Evolutionary conservation across 108 stramenopile species (phyloP).

Genomic region (Skeletonema menzelii): DNA sequence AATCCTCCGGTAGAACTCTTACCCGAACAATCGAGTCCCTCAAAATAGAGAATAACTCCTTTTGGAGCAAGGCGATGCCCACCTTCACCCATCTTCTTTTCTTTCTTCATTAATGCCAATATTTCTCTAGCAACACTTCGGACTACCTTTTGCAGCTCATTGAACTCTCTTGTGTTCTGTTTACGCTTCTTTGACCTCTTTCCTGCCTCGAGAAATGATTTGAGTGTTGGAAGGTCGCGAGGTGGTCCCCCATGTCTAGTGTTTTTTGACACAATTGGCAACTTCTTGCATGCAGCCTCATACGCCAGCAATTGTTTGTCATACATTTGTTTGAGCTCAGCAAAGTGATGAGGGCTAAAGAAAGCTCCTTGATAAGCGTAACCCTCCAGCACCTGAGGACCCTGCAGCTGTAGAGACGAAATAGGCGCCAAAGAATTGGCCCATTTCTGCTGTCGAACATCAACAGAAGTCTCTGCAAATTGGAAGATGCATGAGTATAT

Average conservation of each 20-base stretch:
- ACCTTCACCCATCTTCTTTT: constrained; percentile 34
- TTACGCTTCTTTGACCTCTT: constrained; percentile 47
- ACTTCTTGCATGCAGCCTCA: constrained; percentile 53
- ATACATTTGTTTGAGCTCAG: constrained; percentile 57
- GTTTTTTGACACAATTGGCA: constrained; percentile 28
- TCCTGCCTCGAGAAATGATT: constrained; percentile 60
- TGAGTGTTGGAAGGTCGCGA: constrained; percentile 57
- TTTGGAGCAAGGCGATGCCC: constrained; percentile 46
- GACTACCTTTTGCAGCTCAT: constrained; percentile 37
- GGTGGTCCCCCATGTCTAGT: constrained; percentile 49
- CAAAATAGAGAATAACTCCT: constrained; percentile 78
- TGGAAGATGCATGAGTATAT: neutral
- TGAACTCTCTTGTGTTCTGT: constrained; percentile 31
- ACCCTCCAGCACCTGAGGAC: constrained; percentile 44
- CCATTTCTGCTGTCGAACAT: constrained; percentile 30
- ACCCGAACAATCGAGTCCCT: constrained; percentile 78
- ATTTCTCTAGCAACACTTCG: constrained; percentile 35
- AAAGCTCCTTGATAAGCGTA: constrained; percentile 71
- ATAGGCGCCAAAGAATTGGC: constrained; percentile 31
- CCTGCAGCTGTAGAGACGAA: neutral
- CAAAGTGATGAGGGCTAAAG: constrained; percentile 72
- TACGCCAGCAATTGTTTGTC: constrained; percentile 52
- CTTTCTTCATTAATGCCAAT: constrained; percentile 29
- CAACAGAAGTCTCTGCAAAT: constrained; percentile 19
- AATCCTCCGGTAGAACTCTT: constrained; percentile 73